Evolutionary conservation across 2,329 filamentous ascomycete species (phyloP), one percentile per base, ranked within the genome.

Genomic region (Penicillium sp.): DNA sequence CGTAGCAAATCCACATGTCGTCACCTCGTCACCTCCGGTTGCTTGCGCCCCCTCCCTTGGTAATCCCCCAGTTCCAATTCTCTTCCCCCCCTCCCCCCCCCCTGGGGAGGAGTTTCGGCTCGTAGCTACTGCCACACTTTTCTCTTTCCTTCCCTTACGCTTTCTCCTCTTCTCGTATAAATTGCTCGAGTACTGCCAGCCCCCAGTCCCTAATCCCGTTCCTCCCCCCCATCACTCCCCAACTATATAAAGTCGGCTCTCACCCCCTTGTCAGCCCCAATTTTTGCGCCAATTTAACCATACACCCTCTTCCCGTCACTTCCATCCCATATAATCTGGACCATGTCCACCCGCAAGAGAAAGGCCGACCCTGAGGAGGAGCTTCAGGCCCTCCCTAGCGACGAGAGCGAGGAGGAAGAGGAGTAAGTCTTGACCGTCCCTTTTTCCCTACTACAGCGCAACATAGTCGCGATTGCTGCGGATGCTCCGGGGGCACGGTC

Each of bases 351-450:
- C 65, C 78, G 80, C 69, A 81, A 80, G 68, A 80, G 82, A 76
- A 79, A 80, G 73, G 77, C 79, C 62, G 79, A 82, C 34, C 73
- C 78, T 20, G 79, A 81, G 53, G 80, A 81, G 39, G 79, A 81
- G 64, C 74, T 83, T 4, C 76, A 79, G 59, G 76, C 77, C 37
- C 76, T 82, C 41, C 80, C 80, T 55, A 82, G 81, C 11, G 79
- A 81, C 47, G 80, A 81, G 48, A 79, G 80, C 35, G 79, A 80
- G 60, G 81, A 81, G 59, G 80, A 82, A 74, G 80, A 82, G 68
- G 80, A 82, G 78, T 80, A 72, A 76, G 75, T 71, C n/a, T 31
- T 54, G 54, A 57, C 22, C 22, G 25, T 45, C 22, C 7, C 31
- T 10, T 31, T 7, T 28, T 49, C 54, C 7, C 39, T 37, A 25